Evolutionary conservation across 768 basidiomycete species (phyloP).

Genomic region (Clathrus columnatus): DNA sequence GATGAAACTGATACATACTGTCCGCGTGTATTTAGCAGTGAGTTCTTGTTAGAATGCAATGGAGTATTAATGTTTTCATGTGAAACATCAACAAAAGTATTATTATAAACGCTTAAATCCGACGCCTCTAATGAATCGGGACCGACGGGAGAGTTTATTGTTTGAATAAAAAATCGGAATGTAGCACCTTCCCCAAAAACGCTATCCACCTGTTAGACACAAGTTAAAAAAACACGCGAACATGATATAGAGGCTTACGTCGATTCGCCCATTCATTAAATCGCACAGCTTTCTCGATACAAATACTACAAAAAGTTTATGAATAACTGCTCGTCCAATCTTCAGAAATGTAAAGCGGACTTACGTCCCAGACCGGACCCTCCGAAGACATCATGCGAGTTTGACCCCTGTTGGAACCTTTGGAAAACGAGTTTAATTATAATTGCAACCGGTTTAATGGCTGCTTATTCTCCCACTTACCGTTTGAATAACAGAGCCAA

Average conservation of each 20-base stretch:
- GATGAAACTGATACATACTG: background rate
- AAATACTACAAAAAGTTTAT: constrained; percentile 17
- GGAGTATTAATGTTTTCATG: background rate
- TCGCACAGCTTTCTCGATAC: constrained; percentile 26
- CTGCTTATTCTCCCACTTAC: background rate
- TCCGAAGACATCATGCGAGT: constrained; percentile 18
- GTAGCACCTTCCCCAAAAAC: constrained; percentile 27
- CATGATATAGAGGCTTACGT: background rate
- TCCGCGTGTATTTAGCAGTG: background rate
- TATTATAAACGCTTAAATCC: background rate
- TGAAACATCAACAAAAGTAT: background rate
- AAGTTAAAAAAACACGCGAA: background rate
- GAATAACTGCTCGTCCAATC: background rate
- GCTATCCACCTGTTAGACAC: constrained; percentile 22
- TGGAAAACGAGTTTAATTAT: background rate
- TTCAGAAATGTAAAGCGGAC: background rate
- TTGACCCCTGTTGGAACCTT: constrained; percentile 29
- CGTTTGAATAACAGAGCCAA: constrained; percentile 25
- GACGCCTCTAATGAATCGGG: background rate
- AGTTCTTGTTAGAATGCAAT: background rate
- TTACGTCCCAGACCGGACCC: constrained; percentile 25
- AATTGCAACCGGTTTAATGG: background rate
- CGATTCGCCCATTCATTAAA: constrained; percentile 25
- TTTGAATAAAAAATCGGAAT: constrained; percentile 31
- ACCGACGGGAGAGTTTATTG: constrained; percentile 13